Base-by-base conservation (phyloP, 2,329 filamentous ascomycete species). In the Cercospora canescens region DNA sequence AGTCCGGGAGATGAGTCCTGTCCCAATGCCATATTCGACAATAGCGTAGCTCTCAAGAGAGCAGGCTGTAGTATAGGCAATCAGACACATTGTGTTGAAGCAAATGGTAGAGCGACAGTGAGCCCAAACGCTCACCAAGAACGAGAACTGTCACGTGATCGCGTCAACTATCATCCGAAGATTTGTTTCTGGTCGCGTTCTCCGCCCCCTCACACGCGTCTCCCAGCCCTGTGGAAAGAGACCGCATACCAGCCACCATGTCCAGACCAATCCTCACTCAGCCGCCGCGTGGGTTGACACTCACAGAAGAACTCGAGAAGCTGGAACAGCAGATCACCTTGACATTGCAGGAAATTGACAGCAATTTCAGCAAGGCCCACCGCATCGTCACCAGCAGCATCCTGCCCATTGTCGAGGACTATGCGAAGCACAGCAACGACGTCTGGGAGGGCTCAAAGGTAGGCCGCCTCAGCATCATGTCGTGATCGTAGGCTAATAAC, bases 371-470 rank as follows among this genome's bases (percentile, higher is more conserved):
- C 81, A 93, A 92, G 76, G 94, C 95, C 32, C 95, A 99, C 79
- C 90, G 93, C 69, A 98, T 99, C 66, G 94, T 99, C 41, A 98
- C 95, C 0, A 90, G 91, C 1, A 96, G 89, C 76, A 97, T 99
- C 63, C 81, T 99, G 3, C 95, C 95, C 1, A 86, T 97, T 1
- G 93, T 99, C 21, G 94, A 98, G 77, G 91, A 96, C 76, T 99
- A 99, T 80, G 92, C 92, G 54, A 93, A 96, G 71, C 91, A 98
- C 76, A 98, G 95, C 1, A 90, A 90, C 69, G 89, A 93, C 57
- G 94, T 99, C 1, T 99, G 95, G 95, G 94, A 98, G 73, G 93
- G 94, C 24, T 96, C 94, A 62, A 97, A 96, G 87, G 93, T 94
- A n/a, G 4, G n/a, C 34, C 28, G 12, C 37, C 11, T 35, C 1